Conservation (phyloP, 2,329 filamentous ascomycete species). For the Colletotrichum costaricense region DNA sequence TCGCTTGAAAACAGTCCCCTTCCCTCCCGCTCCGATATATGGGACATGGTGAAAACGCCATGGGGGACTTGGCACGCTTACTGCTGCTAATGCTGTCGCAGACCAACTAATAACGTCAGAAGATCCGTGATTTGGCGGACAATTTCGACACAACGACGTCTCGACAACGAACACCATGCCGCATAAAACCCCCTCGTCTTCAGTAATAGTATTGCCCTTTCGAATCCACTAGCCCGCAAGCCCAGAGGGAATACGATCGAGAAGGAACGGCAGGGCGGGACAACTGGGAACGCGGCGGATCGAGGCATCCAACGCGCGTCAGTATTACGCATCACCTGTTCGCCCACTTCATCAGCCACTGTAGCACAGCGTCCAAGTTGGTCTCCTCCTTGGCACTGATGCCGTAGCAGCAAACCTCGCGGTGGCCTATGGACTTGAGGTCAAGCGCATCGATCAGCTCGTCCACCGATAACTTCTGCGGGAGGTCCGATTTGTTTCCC, state of each 20-base stretch:
- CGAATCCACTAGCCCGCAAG: not conserved
- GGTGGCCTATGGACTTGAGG: slow-evolving; percentile 87
- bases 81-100: slow-evolving; percentile 29
- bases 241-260: not conserved
- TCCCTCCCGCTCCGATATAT: not conserved
- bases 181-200: not conserved
- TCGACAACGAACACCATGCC: not conserved
- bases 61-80: slow-evolving; percentile 2
- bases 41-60: slow-evolving; percentile 13
- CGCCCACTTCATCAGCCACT: slow-evolving; percentile 94
- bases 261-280: not conserved
- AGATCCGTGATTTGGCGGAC: slow-evolving; percentile 1
- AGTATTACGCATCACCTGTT: slow-evolving; percentile 66
- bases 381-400: slow-evolving; percentile 99
- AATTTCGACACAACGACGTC: slow-evolving; percentile 7
- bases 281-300: not conserved
- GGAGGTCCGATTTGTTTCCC: slow-evolving; percentile 96
- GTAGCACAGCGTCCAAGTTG: slow-evolving; percentile 95
- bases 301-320: slow-evolving; percentile 12
- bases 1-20: not conserved
- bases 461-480: slow-evolving; percentile 91
- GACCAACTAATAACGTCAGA: slow-evolving; percentile 30
- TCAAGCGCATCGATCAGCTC: slow-evolving; percentile 94
- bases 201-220: not conserved
- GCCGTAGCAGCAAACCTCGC: slow-evolving; percentile 98